Evolutionary conservation across 202 grass and related monocot species (phyloP).

Genomic region (Setaria italica): DNA sequence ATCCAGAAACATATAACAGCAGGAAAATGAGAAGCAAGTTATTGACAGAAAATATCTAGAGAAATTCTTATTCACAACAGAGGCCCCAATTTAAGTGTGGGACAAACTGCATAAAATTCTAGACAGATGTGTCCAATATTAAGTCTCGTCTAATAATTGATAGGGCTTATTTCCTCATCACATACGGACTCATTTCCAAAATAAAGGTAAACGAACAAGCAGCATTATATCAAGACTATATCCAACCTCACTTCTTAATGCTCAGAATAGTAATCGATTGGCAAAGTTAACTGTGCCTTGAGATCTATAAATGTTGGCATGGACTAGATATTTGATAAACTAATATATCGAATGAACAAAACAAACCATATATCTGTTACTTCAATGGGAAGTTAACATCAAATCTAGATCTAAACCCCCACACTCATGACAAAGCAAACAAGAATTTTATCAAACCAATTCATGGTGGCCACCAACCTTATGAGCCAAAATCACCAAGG

Average conservation of each 20-base stretch:
- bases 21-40: neutral
- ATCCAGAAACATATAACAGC: conserved; percentile 1
- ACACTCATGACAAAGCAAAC: neutral
- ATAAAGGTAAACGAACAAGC: neutral
- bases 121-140: neutral
- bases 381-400: neutral
- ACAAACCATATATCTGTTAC: conserved; percentile 8
- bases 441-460: conserved; percentile 20
- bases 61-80: neutral
- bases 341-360: neutral
- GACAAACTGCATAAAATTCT: neutral
- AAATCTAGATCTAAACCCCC: neutral
- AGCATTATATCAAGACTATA: conserved; percentile 14
- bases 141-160: conserved; percentile 9
- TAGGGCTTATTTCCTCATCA: neutral
- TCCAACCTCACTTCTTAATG: conserved; percentile 14
- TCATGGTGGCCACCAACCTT: neutral
- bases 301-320: neutral
- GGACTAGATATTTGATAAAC: neutral
- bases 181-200: neutral
- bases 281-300: neutral
- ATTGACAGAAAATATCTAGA: neutral
- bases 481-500: conserved; percentile 31
- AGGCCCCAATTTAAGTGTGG: neutral
- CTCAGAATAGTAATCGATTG: conserved; percentile 6